Conservation (phyloP, 768 basidiomycete genomes). For the Melanogaster broomeanus region DNA sequence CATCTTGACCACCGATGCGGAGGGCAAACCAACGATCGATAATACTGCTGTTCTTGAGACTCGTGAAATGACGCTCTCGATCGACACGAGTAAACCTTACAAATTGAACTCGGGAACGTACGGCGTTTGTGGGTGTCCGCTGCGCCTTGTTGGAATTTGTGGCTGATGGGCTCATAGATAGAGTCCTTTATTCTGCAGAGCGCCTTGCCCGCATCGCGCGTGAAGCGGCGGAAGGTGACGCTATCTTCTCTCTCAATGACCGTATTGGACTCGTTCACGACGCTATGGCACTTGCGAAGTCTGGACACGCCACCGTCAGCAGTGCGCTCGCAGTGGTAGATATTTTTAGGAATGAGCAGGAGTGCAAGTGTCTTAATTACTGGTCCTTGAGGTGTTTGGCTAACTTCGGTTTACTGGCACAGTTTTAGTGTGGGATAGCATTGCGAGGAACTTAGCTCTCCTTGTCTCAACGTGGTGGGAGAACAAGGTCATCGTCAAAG, state of each 20-base stretch:
- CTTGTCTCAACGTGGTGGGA: slow-evolving; percentile 85
- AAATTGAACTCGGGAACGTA: slow-evolving; percentile 90
- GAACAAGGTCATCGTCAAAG: slow-evolving; percentile 50
- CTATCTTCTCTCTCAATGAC: slow-evolving; percentile 78
- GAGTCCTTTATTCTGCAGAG: slow-evolving; percentile 84
- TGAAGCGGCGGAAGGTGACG: slow-evolving; percentile 69
- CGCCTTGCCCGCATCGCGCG: slow-evolving; percentile 75
- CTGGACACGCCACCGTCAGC: slow-evolving; percentile 77
- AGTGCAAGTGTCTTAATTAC: slow-evolving; percentile 51
- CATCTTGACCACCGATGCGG: slow-evolving; percentile 59
- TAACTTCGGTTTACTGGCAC: slow-evolving; percentile 4
- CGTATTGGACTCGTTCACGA: slow-evolving; percentile 89
- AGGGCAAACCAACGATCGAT: slow-evolving; percentile 61
- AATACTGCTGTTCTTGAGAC: slow-evolving; percentile 63
- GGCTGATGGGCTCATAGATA: slow-evolving; percentile 47
- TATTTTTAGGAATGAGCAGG: slow-evolving; percentile 70
- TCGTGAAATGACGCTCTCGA: slow-evolving; percentile 63
- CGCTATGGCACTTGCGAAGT: slow-evolving; percentile 74
- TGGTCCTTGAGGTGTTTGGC: background rate
- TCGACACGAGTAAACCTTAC: slow-evolving; percentile 79
- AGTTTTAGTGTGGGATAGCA: slow-evolving; percentile 85
- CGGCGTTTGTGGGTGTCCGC: slow-evolving; percentile 74
- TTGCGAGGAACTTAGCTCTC: slow-evolving; percentile 53
- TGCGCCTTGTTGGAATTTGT: slow-evolving; percentile 2
- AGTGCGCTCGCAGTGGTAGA: slow-evolving; percentile 74